Conservation (phyloP, 768 basidiomycete genomes). For the Naematelia aurantialba region DNA sequence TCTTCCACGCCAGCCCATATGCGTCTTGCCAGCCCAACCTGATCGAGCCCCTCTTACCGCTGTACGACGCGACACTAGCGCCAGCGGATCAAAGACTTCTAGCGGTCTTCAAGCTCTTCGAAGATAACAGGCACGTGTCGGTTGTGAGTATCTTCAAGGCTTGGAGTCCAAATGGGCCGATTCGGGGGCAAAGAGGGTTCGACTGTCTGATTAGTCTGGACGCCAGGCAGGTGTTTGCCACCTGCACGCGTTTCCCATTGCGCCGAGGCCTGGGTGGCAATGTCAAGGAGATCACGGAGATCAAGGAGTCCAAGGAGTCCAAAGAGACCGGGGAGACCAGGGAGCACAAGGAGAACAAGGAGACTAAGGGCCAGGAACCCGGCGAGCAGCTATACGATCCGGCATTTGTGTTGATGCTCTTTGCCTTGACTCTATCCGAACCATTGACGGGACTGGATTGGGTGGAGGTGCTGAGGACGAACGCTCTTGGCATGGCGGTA, state of each 20-base stretch:
- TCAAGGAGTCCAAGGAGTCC: not conserved
- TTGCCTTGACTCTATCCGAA: constrained; percentile 63
- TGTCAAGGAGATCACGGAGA: too few species aligned
- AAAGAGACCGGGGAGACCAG: too few species aligned
- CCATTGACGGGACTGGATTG: constrained; percentile 63
- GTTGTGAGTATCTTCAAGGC: constrained; percentile 60
- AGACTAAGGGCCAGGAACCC: constrained; percentile 36
- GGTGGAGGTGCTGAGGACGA: constrained; percentile 81
- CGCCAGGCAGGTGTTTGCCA: constrained; percentile 63
- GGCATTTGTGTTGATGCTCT: constrained; percentile 66
- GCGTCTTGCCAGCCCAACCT: constrained; percentile 84
- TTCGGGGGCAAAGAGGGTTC: constrained; percentile 50
- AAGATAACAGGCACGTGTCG: constrained; percentile 64
- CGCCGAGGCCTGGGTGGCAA: constrained; percentile 58
- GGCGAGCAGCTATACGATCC: constrained; percentile 70
- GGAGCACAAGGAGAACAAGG: constrained; percentile 18
- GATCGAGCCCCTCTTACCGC: constrained; percentile 66
- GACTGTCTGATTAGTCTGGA: constrained; percentile 72
- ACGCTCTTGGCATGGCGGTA: constrained; percentile 69
- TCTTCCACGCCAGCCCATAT: constrained; percentile 72
- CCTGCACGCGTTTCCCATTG: constrained; percentile 67
- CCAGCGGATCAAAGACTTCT: constrained; percentile 64
- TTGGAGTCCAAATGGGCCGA: constrained; percentile 60
- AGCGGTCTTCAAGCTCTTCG: constrained; percentile 74
- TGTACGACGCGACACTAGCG: constrained; percentile 74